Evolutionary conservation across 2,329 filamentous ascomycete genomes (phyloP).

Genomic region (Aspergillaceae sp.): DNA sequence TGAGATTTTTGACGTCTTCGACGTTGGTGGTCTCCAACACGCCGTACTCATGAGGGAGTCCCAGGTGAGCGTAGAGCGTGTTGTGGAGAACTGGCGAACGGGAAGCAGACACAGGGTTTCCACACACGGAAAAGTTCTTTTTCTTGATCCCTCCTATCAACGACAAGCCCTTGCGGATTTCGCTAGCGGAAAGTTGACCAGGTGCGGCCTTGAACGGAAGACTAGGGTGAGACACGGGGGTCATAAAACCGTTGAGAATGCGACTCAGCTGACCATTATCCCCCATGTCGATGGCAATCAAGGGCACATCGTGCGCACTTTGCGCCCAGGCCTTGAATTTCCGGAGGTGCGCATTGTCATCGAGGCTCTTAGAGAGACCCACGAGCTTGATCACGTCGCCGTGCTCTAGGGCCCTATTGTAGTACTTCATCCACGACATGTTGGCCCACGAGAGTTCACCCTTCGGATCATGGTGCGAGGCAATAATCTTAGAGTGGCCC

Average conservation of each 20-base stretch:
- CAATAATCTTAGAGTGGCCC: conserved; percentile 73
- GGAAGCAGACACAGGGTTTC: conserved; percentile 71
- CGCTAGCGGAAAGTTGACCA: conserved; percentile 80
- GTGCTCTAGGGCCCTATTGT: conserved; percentile 81
- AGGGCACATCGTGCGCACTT: conserved; percentile 63
- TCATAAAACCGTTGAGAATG: conserved; percentile 85
- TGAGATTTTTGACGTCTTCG: conserved; percentile 52
- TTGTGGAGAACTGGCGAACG: conserved; percentile 88
- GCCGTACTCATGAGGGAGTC: conserved; percentile 76
- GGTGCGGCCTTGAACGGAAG: conserved; percentile 92
- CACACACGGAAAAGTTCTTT: conserved; percentile 78
- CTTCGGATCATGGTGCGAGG: conserved; percentile 85
- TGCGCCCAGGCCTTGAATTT: conserved; percentile 72
- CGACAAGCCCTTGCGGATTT: conserved; percentile 71
- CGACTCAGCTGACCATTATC: conserved; percentile 77
- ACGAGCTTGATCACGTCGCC: conserved; percentile 94
- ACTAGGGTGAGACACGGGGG: conserved; percentile 80
- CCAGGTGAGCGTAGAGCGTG: conserved; percentile 63
- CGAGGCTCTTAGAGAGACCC: conserved; percentile 63
- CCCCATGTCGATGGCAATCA: conserved; percentile 97
- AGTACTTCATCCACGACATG: conserved; percentile 83
- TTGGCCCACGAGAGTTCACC: conserved; percentile 78
- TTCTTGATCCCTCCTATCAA: conserved; percentile 69
- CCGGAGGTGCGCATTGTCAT: conserved; percentile 79
- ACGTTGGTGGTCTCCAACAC: conserved; percentile 64